Percentiles rank a stretch among this genome's conserved stretches.
Evolutionary conservation across 768 basidiomycete genomes (phyloP).

Genomic region (Tulasnella sp.): DNA sequence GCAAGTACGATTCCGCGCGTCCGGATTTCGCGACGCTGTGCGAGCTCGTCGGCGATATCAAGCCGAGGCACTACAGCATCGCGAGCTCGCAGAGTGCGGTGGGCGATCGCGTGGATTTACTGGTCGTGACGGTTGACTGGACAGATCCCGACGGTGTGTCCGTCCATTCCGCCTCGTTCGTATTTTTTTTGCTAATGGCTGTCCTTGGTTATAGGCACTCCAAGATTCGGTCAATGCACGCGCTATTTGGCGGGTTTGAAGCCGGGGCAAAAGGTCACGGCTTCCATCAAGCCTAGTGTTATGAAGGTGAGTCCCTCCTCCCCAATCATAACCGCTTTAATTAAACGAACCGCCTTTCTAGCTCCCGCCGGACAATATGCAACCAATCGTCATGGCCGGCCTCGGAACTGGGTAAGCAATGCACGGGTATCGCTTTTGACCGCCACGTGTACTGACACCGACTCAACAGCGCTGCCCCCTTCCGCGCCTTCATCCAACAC

Average conservation of each 20-base stretch:
- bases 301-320: conserved; percentile 64
- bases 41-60: conserved; percentile 85
- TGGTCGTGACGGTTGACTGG: conserved; percentile 98
- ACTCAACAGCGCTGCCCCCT: conserved; percentile 60
- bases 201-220: conserved; percentile 39
- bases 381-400: conserved; percentile 97
- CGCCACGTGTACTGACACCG: neutral
- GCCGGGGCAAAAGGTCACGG: conserved; percentile 85
- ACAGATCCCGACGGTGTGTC: conserved; percentile 61
- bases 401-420: conserved; percentile 77
- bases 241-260: conserved; percentile 78
- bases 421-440: neutral
- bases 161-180: neutral
- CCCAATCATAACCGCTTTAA: conserved; percentile 13
- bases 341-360: conserved; percentile 24
- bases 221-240: conserved; percentile 88
- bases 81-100: conserved; percentile 92
- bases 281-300: conserved; percentile 96
- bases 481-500: conserved; percentile 98
- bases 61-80: conserved; percentile 96
- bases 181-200: conserved; percentile 4
- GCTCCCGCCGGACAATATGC: conserved; percentile 71
- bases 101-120: conserved; percentile 83
- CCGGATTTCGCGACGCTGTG: conserved; percentile 78
- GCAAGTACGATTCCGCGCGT: conserved; percentile 60